Conservation (phyloP, 768 basidiomycete species). For the Neoboletus subvelutipes region DNA sequence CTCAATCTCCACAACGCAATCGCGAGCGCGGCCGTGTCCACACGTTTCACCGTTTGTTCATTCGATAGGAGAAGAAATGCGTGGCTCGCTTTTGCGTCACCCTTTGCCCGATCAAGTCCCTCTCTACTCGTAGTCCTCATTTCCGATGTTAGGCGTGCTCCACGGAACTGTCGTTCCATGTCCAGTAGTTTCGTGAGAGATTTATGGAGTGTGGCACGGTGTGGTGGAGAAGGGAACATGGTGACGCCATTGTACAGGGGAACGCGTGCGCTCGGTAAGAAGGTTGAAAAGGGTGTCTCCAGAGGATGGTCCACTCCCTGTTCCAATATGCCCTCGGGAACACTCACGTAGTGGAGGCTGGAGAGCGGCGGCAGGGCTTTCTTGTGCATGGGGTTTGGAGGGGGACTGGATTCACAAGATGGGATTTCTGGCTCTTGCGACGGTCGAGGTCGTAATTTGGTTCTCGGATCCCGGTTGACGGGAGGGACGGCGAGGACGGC, state of each 20-base stretch:
- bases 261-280: slow-evolving; percentile 38
- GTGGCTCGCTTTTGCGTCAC: slow-evolving; percentile 55
- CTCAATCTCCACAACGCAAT: slow-evolving; percentile 77
- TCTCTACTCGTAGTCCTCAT: neutral
- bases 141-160: neutral
- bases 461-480: slow-evolving; percentile 51
- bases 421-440: slow-evolving; percentile 38
- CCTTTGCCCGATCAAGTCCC: slow-evolving; percentile 7
- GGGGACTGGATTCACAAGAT: slow-evolving; percentile 3
- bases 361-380: slow-evolving; percentile 31
- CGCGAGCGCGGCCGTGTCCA: slow-evolving; percentile 62
- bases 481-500: slow-evolving; percentile 74
- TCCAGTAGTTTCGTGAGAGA: slow-evolving; percentile 47
- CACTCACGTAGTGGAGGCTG: slow-evolving; percentile 13
- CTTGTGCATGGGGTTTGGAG: slow-evolving; percentile 1
- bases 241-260: slow-evolving; percentile 69
- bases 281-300: slow-evolving; percentile 15
- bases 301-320: neutral
- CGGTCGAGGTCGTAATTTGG: slow-evolving; percentile 43
- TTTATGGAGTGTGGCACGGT: slow-evolving; percentile 59
- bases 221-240: slow-evolving; percentile 59
- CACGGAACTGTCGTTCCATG: slow-evolving; percentile 41
- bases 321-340: neutral
- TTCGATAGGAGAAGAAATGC: slow-evolving; percentile 67
- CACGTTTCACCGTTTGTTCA: slow-evolving; percentile 45